Evolutionary conservation across 2,329 filamentous ascomycete genomes (phyloP), one percentile per base, ranked within the genome.

Genomic region (Botrytis elliptica): DNA sequence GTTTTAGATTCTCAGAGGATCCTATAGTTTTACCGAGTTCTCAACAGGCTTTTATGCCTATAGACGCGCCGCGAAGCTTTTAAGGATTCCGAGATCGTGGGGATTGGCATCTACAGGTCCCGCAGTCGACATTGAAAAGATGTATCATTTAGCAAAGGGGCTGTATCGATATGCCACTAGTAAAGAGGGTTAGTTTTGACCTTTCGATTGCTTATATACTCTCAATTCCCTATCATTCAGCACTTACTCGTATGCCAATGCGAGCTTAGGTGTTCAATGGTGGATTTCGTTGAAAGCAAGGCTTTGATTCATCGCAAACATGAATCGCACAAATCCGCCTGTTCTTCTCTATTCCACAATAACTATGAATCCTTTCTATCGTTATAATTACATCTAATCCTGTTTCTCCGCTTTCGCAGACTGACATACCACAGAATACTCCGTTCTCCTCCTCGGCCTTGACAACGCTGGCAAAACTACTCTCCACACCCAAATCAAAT

Each of bases 381-480:
- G 57, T 20, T 40, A 18, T 6, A 29, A 29, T 3, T 14, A 25
- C 36, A 18, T 40, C 12, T 12, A 57, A 36, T 20, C 60, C 62
- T 49, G 29, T 60, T 73, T 57, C 73, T n/a, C 40, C 22, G 36
- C 29, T n/a, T 25, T 67, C 57, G 65, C 44, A 55, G 55, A 20
- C 65, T 60, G 59, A 71, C 60, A 74, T 25, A 66, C 55, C 68
- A 29, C 70, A 96, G 95, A 98, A 86, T 98, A 98, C 87, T 98
- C 95, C 36, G 93, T 98, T 80, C 93, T 98, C 81, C 92, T 98
- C 78, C 93, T 98, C 79, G 96, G 96, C 76, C 93, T 98, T 81
- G 96, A 98, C 86, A 98, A 98, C 82, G 96, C 96, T 75, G 96
- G 96, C 83, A 98, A 98, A 87, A 98, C 96, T 59, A 98, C 96